Conservation (phyloP, 306 rosid genomes). For the Betula pendula region DNA sequence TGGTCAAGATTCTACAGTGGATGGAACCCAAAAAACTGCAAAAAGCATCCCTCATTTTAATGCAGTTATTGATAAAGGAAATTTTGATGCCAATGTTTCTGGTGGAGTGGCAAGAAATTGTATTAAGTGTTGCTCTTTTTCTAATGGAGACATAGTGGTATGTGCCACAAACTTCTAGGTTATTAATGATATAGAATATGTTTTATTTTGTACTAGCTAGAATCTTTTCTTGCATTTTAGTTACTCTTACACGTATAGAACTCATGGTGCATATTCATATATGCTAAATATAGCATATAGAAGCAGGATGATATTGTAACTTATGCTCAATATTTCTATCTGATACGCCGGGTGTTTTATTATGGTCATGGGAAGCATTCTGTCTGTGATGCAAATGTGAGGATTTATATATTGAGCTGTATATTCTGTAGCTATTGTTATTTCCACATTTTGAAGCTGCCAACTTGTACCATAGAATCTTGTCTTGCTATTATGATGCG, state of each 20-base stretch:
- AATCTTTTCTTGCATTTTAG: not conserved
- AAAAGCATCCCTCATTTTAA: slow-evolving; percentile 40
- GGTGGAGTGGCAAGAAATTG: slow-evolving; percentile 83
- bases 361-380: not conserved
- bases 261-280: not conserved
- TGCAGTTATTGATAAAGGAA: slow-evolving; percentile 78
- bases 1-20: slow-evolving; percentile 27
- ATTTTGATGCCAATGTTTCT: slow-evolving; percentile 62
- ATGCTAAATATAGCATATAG: not conserved
- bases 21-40: slow-evolving; percentile 39
- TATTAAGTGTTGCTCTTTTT: slow-evolving; percentile 74
- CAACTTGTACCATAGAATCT: not conserved
- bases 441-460: not conserved
- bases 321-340: not conserved
- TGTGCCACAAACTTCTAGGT: slow-evolving; percentile 43
- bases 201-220: not conserved
- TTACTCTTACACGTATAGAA: not conserved
- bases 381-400: not conserved
- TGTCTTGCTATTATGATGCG: not conserved
- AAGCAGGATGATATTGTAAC: not conserved
- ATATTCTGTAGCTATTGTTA: not conserved
- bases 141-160: slow-evolving; percentile 98
- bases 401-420: not conserved
- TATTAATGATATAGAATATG: not conserved
- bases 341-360: not conserved